phyloP scores from a whole-genome alignment of 2,329 filamentous ascomycete genomes.

The Parafenestella ontariensis region DNA sequence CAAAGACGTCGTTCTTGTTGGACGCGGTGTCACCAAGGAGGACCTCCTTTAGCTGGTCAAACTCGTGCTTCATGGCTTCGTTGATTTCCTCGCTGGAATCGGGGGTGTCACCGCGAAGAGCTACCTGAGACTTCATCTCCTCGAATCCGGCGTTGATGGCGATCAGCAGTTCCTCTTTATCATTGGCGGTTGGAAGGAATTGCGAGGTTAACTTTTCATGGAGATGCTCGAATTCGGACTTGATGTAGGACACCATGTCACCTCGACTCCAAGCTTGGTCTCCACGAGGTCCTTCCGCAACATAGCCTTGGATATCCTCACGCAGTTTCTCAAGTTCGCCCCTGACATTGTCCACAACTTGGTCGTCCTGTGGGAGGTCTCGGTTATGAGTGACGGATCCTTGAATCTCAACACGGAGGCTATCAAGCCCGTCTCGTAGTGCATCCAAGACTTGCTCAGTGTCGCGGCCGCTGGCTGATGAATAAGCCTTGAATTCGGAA shows the following conservation, averaged over 20 bases:
- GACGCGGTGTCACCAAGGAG: conserved; percentile 68
- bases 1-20: conserved; percentile 68
- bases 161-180: conserved; percentile 50
- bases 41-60: conserved; percentile 80
- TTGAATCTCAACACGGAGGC: conserved; percentile 80
- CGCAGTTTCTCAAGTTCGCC: conserved; percentile 70
- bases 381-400: conserved; percentile 76
- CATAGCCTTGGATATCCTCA: conserved; percentile 63
- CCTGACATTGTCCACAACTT: conserved; percentile 74
- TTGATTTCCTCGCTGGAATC: conserved; percentile 58
- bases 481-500: conserved; percentile 76
- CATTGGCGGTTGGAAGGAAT: conserved; percentile 39
- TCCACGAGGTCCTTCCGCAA: conserved; percentile 52
- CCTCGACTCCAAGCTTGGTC: conserved; percentile 51
- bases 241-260: conserved; percentile 60
- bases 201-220: conserved; percentile 64
- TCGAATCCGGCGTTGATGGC: conserved; percentile 50
- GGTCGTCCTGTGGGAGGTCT: conserved; percentile 74
- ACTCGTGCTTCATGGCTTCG: conserved; percentile 79
- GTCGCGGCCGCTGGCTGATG: conserved; percentile 77
- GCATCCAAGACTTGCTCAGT: conserved; percentile 89
- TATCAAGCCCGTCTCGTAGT: conserved; percentile 85
- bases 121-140: conserved; percentile 51
- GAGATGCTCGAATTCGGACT: conserved; percentile 66
- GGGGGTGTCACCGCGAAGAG: conserved; percentile 43